phyloP scores from a whole-genome alignment of 2,329 filamentous ascomycete genomes.

The Sporothrix inflata region DNA sequence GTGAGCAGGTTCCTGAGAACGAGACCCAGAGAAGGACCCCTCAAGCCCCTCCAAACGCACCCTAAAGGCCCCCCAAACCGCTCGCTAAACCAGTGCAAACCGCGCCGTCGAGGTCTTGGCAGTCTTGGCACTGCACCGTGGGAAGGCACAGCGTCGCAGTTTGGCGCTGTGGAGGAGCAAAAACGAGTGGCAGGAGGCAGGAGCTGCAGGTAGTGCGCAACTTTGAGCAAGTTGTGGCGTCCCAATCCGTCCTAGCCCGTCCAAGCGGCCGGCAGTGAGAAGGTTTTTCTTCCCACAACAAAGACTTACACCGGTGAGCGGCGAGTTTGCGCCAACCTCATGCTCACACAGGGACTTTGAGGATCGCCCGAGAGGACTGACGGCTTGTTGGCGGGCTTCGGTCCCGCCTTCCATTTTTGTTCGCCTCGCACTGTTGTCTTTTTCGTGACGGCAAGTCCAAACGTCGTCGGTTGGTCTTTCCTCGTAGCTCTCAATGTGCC shows the following conservation, averaged over 20 bases:
- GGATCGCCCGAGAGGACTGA: neutral
- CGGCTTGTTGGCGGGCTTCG: neutral
- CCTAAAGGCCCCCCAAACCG: neutral
- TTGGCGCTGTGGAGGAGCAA: neutral
- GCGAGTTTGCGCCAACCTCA: no score
- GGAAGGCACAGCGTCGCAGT: conserved; percentile 16
- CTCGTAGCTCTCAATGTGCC: neutral
- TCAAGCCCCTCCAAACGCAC: neutral
- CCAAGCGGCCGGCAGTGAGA: conserved; percentile 29
- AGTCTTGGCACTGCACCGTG: conserved; percentile 4
- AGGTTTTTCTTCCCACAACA: conserved; percentile 22
- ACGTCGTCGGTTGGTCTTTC: conserved; percentile 8
- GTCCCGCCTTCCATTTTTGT: conserved; percentile 18
- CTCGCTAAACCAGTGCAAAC: neutral
- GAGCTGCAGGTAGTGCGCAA: conserved; percentile 42
- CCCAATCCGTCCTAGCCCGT: conserved; percentile 30
- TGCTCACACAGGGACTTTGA: neutral
- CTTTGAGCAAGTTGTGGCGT: conserved; percentile 55
- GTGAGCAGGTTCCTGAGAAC: conserved; percentile 15
- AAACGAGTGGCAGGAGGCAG: neutral
- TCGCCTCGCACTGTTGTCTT: neutral
- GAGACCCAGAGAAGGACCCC: neutral
- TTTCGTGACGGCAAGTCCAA: neutral
- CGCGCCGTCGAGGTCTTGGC: neutral
- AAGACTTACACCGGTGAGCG: conserved; percentile 3